Conservation (phyloP, 2,329 filamentous ascomycete genomes). For the Colletotrichum filicis region DNA sequence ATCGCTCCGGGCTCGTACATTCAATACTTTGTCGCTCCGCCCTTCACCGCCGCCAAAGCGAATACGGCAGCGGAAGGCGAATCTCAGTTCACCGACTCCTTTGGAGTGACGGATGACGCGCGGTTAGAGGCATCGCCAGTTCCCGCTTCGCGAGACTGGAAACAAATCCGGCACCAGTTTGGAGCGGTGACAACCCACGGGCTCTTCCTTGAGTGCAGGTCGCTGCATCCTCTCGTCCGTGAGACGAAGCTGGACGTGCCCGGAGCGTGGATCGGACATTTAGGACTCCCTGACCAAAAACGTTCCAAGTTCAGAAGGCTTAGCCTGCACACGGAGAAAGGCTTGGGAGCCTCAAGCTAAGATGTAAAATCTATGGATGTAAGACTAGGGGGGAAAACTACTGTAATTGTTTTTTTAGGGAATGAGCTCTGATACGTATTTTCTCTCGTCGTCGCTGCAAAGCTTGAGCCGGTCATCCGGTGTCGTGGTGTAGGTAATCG, state of each 20-base stretch:
- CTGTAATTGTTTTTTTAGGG: background rate
- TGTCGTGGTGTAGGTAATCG: background rate
- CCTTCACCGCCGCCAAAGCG: conserved; percentile 29
- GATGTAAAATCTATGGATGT: background rate
- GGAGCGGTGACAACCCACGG: conserved; percentile 72
- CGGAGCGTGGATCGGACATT: conserved; percentile 44
- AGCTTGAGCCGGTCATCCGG: background rate
- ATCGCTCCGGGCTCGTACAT: conserved; percentile 72
- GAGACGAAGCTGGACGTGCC: conserved; percentile 61
- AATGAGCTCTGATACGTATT: background rate
- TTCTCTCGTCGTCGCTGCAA: background rate
- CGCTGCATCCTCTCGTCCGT: background rate
- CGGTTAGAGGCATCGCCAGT: conserved; percentile 3
- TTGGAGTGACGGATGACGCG: conserved; percentile 45
- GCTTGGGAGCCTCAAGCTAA: background rate
- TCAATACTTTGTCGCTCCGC: conserved; percentile 69
- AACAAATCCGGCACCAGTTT: conserved; percentile 58
- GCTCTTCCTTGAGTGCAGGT: conserved; percentile 56
- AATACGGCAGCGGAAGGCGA: conserved; percentile 24
- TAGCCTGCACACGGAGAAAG: too few relatives aligned
- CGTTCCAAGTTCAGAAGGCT: background rate
- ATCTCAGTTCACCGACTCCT: conserved; percentile 40
- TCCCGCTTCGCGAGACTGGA: conserved; percentile 38
- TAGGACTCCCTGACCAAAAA: background rate
- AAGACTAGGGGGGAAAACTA: background rate